Evolutionary conservation across 1,139 yeast species (phyloP).

Genomic region (Kluyveromyces marxianus): DNA sequence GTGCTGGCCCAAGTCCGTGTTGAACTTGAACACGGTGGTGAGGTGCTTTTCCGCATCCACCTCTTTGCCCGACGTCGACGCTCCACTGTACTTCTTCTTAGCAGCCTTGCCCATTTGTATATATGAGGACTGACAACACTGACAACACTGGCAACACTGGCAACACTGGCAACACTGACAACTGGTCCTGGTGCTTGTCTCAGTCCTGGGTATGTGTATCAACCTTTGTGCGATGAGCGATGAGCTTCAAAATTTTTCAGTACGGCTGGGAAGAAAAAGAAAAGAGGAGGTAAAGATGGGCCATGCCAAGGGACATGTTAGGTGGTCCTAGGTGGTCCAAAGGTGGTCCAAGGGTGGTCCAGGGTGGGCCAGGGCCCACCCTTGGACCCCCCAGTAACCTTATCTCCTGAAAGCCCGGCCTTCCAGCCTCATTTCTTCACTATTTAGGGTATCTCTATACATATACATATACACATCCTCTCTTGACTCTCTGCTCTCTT

Average conservation of each 20-base stretch:
- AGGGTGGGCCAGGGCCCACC: too few species aligned
- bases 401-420: too few species aligned
- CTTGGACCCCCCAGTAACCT: too few species aligned
- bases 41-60: constrained; percentile 63
- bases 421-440: too few species aligned
- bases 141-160: too few species aligned
- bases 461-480: too few species aligned
- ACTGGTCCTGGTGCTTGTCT: neutral
- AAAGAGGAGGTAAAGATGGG: neutral
- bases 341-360: too few species aligned
- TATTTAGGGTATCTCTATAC: too few species aligned
- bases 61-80: constrained; percentile 36
- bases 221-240: neutral
- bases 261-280: neutral
- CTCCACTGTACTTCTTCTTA: constrained; percentile 32
- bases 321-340: too few species aligned
- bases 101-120: constrained; percentile 29
- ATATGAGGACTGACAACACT: too few species aligned
- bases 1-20: constrained; percentile 96
- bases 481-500: neutral
- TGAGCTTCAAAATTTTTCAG: constrained; percentile 10
- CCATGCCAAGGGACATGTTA: too few species aligned
- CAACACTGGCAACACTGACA: neutral
- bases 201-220: neutral
- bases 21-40: constrained; percentile 88